Conservation (phyloP, 2,329 filamentous ascomycete species). For the Pseudogymnoascus sp. region DNA sequence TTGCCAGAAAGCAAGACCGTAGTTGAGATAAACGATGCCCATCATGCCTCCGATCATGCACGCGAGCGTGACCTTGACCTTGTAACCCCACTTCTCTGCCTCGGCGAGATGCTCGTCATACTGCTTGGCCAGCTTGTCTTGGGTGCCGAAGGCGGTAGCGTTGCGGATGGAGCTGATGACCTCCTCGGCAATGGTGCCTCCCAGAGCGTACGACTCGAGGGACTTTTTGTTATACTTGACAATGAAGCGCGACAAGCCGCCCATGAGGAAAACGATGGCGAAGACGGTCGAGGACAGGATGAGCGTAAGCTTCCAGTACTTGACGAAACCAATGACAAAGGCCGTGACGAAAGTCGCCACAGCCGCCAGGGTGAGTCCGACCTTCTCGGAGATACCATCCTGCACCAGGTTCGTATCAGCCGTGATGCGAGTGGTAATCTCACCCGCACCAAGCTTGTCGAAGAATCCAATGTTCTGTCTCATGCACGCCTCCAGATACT, state of each 20-base stretch:
- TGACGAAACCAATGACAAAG: constrained; percentile 83
- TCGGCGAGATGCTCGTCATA: constrained; percentile 69
- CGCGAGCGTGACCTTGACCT: constrained; percentile 64
- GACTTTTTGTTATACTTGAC: constrained; percentile 74
- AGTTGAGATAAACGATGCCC: constrained; percentile 76
- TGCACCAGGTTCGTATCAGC: constrained; percentile 90
- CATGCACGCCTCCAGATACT: constrained; percentile 78
- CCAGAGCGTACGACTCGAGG: constrained; percentile 71
- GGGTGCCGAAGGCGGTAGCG: constrained; percentile 85
- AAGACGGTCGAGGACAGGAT: constrained; percentile 79
- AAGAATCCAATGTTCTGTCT: constrained; percentile 88
- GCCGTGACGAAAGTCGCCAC: constrained; percentile 78
- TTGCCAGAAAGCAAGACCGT: constrained; percentile 83
- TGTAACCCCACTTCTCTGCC: constrained; percentile 70
- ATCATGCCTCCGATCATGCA: constrained; percentile 82
- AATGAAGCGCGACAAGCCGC: constrained; percentile 63
- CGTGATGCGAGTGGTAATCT: constrained; percentile 90
- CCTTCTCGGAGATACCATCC: constrained; percentile 87
- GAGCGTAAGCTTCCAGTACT: constrained; percentile 87
- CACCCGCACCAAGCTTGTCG: constrained; percentile 85
- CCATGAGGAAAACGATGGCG: constrained; percentile 73
- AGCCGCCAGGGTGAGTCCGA: constrained; percentile 68
- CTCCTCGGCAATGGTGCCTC: constrained; percentile 86
- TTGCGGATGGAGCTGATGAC: constrained; percentile 91
- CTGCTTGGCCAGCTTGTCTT: constrained; percentile 80